phyloP scores from a whole-genome alignment of 805 yeast species.

The Komagataella populi region DNA sequence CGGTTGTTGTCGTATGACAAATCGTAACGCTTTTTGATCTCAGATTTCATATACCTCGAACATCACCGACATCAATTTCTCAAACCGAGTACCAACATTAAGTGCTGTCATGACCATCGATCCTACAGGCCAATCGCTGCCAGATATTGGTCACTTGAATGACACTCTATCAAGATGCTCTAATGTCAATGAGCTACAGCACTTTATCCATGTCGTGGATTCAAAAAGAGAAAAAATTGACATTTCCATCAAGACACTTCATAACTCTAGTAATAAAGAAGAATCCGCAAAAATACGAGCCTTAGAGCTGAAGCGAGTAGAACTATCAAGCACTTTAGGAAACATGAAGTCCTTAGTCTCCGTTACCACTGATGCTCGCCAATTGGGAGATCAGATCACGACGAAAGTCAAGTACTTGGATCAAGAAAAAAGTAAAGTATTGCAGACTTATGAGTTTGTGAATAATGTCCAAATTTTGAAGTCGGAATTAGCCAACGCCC shows the following conservation, averaged over 20 bases:
- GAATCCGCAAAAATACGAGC: slow-evolving; percentile 17
- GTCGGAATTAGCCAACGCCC: slow-evolving; percentile 47
- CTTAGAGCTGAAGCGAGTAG: slow-evolving; percentile 48
- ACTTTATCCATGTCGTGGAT: neutral
- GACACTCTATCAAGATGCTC: neutral
- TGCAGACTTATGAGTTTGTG: slow-evolving; percentile 49
- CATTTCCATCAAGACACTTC: neutral
- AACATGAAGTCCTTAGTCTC: slow-evolving; percentile 41
- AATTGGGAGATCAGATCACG: slow-evolving; percentile 54
- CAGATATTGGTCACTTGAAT: neutral
- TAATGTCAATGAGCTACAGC: neutral
- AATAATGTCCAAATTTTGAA: slow-evolving; percentile 53
- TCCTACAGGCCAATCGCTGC: neutral
- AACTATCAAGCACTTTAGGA: slow-evolving; percentile 44
- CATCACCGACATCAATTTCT: neutral
- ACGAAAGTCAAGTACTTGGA: slow-evolving; percentile 58
- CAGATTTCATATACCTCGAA: neutral
- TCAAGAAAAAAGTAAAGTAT: slow-evolving; percentile 52
- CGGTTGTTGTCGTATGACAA: too few species aligned
- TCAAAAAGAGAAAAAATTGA: neutral
- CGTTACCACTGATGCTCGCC: slow-evolving; percentile 46
- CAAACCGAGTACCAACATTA: neutral
- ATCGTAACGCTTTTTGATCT: neutral
- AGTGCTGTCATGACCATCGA: neutral
- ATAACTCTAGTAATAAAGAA: neutral